Conservation (phyloP, 148 eudicot species). For the Rhododendron molle region DNA sequence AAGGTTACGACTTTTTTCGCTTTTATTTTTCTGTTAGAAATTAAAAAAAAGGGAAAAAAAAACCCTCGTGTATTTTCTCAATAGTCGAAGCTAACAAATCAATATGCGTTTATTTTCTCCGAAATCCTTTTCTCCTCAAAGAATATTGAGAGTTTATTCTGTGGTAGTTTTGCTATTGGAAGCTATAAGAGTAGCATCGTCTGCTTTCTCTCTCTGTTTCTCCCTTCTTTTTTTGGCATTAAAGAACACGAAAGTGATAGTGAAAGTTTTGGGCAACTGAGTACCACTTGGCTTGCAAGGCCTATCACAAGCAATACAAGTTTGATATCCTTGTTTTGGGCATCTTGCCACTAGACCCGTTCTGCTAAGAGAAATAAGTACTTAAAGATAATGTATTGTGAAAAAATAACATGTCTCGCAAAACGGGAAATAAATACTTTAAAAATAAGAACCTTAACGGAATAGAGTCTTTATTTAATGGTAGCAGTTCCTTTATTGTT, state of each 20-base stretch:
- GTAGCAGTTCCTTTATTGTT: neutral
- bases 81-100: neutral
- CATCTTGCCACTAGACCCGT: neutral
- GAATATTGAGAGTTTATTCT: neutral
- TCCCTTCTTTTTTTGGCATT: neutral
- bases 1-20: conserved; percentile 2
- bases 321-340: neutral
- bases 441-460: no score
- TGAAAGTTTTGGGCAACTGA: neutral
- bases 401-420: no score
- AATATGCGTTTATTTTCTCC: neutral
- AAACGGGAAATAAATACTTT: no score
- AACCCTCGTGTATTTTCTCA: neutral
- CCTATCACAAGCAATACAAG: neutral
- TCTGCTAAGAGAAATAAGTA: no score
- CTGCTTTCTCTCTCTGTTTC: neutral
- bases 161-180: neutral
- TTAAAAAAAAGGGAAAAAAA: neutral
- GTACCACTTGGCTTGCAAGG: neutral
- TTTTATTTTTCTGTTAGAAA: neutral
- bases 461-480: neutral
- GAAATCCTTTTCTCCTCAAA: neutral
- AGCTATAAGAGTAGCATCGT: neutral
- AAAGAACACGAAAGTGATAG: neutral
- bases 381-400: no score